A percentile compares a stretch with the other conserved stretches of the same genome.
These are phyloP conservation scores for Neurospora hispaniola DNA, from an alignment of 495 filamentous ascomycete species.

Conservation along the genomic window DNA sequence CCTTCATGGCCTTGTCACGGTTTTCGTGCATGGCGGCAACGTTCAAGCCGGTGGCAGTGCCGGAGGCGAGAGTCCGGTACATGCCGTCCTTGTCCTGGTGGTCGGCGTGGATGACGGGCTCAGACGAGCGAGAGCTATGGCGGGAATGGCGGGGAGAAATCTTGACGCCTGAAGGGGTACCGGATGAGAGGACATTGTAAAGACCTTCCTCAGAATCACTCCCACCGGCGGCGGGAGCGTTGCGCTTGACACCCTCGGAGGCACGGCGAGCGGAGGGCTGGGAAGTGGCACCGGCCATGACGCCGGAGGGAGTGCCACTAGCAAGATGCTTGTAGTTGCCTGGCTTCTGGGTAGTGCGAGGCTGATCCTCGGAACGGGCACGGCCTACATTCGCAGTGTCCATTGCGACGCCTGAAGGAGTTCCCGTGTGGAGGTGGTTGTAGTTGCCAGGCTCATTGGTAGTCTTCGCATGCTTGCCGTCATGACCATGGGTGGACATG, in stretches of 20 bases:
- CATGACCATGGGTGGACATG: not conserved
- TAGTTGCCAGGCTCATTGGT: constrained; percentile 14
- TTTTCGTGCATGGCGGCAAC: not conserved
- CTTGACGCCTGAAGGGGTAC: constrained; percentile 20
- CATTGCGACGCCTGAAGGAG: constrained; percentile 21
- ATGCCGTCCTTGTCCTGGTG: constrained; percentile 14
- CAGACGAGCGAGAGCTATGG: not conserved
- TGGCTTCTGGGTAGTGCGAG: not conserved
- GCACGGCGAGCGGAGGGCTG: not conserved
- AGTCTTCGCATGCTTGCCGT: not conserved
- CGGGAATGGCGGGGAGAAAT: constrained; percentile 3
- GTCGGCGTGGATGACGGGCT: not conserved
- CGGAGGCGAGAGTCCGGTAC: constrained; percentile 21
- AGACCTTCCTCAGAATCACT: not conserved
- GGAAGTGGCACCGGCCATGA: not conserved
- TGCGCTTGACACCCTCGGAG: not conserved
- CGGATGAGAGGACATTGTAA: constrained; percentile 15
- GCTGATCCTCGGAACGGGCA: not conserved
- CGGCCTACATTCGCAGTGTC: not conserved
- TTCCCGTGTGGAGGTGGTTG: constrained; percentile 20
- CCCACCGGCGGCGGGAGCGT: not conserved
- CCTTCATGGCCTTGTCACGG: not conserved
- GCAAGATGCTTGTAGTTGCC: constrained; percentile 1
- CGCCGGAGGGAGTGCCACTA: not conserved
- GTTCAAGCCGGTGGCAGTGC: constrained; percentile 22